Evolutionary conservation across 2,329 filamentous ascomycete species (phyloP).

Genomic region (Paraconiothyrium sp.): DNA sequence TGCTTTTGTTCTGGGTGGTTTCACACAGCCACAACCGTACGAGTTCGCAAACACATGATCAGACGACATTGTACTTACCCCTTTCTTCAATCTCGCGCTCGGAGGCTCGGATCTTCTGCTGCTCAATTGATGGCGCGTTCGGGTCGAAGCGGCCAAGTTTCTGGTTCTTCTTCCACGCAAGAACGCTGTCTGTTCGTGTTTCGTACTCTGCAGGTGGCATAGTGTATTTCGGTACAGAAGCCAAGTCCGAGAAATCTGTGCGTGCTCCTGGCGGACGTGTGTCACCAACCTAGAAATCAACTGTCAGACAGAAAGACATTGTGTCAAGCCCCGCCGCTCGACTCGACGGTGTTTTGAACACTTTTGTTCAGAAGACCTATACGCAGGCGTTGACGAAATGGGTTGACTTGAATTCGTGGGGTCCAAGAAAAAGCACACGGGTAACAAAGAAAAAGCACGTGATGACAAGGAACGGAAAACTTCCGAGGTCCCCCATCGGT

Average conservation of each 20-base stretch:
- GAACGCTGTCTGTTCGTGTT: constrained; percentile 83
- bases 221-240: constrained; percentile 85
- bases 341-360: neutral
- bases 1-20: constrained; percentile 30
- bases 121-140: constrained; percentile 75
- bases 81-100: constrained; percentile 75
- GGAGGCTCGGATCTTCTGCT: constrained; percentile 74
- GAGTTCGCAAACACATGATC: constrained; percentile 24
- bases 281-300: constrained; percentile 73
- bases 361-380: too few species aligned
- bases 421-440: neutral
- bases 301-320: constrained; percentile 36
- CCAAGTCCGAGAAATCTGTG: constrained; percentile 82
- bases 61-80: constrained; percentile 58
- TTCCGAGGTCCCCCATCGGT: neutral
- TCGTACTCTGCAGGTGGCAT: constrained; percentile 90
- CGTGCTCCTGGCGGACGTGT: constrained; percentile 78
- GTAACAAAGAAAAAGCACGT: constrained; percentile 22
- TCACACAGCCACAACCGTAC: constrained; percentile 27
- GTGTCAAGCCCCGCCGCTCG: constrained; percentile 22
- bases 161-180: constrained; percentile 95
- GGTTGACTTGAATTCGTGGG: constrained; percentile 7
- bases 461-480: constrained; percentile 25
- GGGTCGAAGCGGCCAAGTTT: constrained; percentile 97
- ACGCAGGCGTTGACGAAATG: constrained; percentile 28